Evolutionary conservation across 441 rosid genomes (phyloP).

Genomic region (Melastoma candidum): DNA sequence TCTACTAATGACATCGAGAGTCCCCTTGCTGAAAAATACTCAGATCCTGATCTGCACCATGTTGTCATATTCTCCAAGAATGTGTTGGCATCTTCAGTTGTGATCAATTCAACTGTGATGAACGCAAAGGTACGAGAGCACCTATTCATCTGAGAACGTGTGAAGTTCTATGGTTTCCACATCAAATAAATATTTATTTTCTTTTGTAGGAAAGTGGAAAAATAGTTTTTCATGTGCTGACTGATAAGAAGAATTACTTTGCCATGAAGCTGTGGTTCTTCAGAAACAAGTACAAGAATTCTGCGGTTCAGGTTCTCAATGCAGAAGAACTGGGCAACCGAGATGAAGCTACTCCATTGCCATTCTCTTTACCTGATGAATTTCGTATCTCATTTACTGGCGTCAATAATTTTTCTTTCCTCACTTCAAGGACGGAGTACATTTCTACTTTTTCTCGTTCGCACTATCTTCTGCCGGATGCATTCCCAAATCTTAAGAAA

Average conservation of each 20-base stretch:
- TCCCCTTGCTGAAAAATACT: constrained; percentile 35
- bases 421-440: constrained; percentile 47
- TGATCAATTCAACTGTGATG: constrained; percentile 72
- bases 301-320: constrained; percentile 61
- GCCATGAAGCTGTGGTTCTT: constrained; percentile 83
- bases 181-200: constrained; percentile 7
- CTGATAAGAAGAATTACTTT: constrained; percentile 71
- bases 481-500: constrained; percentile 56
- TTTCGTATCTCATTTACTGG: constrained; percentile 60
- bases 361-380: constrained; percentile 59
- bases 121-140: constrained; percentile 46
- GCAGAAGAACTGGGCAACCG: constrained; percentile 44
- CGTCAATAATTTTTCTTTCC: constrained; percentile 27
- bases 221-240: constrained; percentile 84
- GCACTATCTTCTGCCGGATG: constrained; percentile 75
- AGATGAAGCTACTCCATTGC: constrained; percentile 31
- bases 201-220: constrained; percentile 69
- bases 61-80: constrained; percentile 69
- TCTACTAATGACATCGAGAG: constrained; percentile 32
- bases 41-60: constrained; percentile 65
- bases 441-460: constrained; percentile 61
- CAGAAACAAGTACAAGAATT: constrained; percentile 46
- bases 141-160: too few relatives aligned
- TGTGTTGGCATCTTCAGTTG: constrained; percentile 83
- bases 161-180: too few relatives aligned